Percentiles rank a stretch among this genome's conserved stretches.
Evolutionary conservation across 805 yeast genomes (phyloP).

Genomic region (Geotrichum ghanense): DNA sequence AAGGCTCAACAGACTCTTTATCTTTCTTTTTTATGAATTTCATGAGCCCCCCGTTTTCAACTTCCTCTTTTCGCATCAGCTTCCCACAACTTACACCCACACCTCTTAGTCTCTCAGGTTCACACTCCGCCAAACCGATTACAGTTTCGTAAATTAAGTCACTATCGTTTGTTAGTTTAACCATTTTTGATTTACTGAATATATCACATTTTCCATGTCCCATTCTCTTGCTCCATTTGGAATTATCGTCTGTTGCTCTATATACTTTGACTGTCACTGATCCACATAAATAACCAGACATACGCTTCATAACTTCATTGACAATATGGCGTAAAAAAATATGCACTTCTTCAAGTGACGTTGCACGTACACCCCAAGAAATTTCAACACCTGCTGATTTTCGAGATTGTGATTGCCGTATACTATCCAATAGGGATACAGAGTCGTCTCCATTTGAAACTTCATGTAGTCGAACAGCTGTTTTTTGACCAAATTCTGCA

Average conservation of each 20-base stretch:
- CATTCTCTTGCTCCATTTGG: slow-evolving; percentile 63
- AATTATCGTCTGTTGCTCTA: slow-evolving; percentile 55
- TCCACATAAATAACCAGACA: slow-evolving; percentile 41
- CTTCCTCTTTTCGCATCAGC: background rate
- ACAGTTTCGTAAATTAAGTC: slow-evolving; percentile 32
- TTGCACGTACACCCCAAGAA: slow-evolving; percentile 81
- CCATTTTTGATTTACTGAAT: slow-evolving; percentile 41
- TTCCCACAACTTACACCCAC: slow-evolving; percentile 37
- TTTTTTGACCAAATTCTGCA: slow-evolving; percentile 51
- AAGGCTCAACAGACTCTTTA: background rate
- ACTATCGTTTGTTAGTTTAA: slow-evolving; percentile 56
- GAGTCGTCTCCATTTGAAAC: slow-evolving; percentile 41
- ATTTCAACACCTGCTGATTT: slow-evolving; percentile 81
- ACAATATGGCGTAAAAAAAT: slow-evolving; percentile 46
- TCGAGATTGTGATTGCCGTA: slow-evolving; percentile 24
- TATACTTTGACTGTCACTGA: slow-evolving; percentile 57
- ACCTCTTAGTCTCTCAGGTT: slow-evolving; percentile 65
- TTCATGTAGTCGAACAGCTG: slow-evolving; percentile 60
- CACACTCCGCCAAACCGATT: slow-evolving; percentile 44
- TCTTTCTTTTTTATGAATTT: background rate
- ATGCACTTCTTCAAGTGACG: slow-evolving; percentile 48
- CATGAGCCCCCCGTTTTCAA: background rate
- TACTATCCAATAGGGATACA: slow-evolving; percentile 16
- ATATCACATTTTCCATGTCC: slow-evolving; percentile 80
- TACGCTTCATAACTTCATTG: slow-evolving; percentile 45